Base-by-base conservation (phyloP, 2,329 filamentous ascomycete genomes). In the Verticillium zaregamsianum region DNA sequence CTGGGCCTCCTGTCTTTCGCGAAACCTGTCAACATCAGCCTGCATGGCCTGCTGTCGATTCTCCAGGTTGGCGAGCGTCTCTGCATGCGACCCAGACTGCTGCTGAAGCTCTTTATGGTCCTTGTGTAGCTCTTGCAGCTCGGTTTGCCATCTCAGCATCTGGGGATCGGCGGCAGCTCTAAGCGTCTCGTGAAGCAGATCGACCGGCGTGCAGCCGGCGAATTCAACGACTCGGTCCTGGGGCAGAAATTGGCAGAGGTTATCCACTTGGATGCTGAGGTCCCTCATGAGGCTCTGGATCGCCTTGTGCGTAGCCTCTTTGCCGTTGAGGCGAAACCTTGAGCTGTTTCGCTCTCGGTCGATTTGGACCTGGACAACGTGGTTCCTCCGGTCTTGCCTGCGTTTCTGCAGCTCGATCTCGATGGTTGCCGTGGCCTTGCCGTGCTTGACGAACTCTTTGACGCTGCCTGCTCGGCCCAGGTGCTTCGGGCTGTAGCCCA, bases 151-250 rank as follows among this genome's bases (percentile, higher is more conserved):
- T 25, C 86, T 76, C 5, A 91, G 82, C 86, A 98, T 93, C 64
- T 96, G 80, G 55, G 89, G 82, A 0, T 91, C 88, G 0, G 93
- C 95, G 7, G 93, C 93, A 37, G 95, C 95, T 70, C 93, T 87
- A 65, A 97, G 88, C 0, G 95, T 99, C 68, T 95, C 91, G 63
- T 88, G 83, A 1, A 99, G 82, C 23, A 97, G 83, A 55, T 96
- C 90, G 14, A 96, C 81, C 0, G 94, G 90, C 9, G 87, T 90
- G 67, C 96, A 85, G 5, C 86, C 90, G 5, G 95, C 92, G 72
- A 99, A 99, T 71, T 97, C 93, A 28, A 93, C 92, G 1, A 99
- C 95, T 67, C 93, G 90, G 72, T 99, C 95, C 74, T 99, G 95
- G 0, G 95, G 95, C 55, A 99, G 79, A 69, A 99, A 99, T 73